phyloP scores from a whole-genome alignment of 305 asterid genomes.

The Salvia sclarea region DNA sequence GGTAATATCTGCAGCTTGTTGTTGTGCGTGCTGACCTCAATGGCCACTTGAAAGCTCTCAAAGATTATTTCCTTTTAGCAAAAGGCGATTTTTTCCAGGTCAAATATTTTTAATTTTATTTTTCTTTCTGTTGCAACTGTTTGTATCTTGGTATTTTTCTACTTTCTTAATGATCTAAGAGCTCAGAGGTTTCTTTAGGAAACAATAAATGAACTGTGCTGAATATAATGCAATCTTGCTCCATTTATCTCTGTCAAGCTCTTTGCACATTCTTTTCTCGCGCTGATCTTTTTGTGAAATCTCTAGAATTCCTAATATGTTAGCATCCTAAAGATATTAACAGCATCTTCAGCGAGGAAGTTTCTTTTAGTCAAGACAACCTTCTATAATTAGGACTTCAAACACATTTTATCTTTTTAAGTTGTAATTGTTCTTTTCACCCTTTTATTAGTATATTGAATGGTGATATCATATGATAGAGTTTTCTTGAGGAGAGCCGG shows the following conservation, averaged over 20 bases:
- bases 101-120: slow-evolving; percentile 15
- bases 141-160: slow-evolving; percentile 17
- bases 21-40: slow-evolving; percentile 97
- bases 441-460: slow-evolving; percentile 27
- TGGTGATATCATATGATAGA: slow-evolving; percentile 51
- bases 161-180: slow-evolving; percentile 15
- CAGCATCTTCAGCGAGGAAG: slow-evolving; percentile 6
- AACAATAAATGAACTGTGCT: background rate
- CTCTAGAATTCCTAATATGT: background rate
- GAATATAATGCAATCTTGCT: slow-evolving; percentile 15
- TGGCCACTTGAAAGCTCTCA: slow-evolving; percentile 98
- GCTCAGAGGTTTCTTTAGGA: slow-evolving; percentile 8
- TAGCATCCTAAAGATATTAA: slow-evolving; percentile 4
- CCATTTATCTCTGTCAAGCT: slow-evolving; percentile 17
- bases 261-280: slow-evolving; percentile 17
- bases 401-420: background rate
- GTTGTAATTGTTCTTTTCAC: slow-evolving; percentile 27
- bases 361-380: slow-evolving; percentile 11
- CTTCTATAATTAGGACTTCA: slow-evolving; percentile 7
- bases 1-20: slow-evolving; percentile 72
- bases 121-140: slow-evolving; percentile 15
- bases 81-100: slow-evolving; percentile 99
- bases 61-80: slow-evolving; percentile 95
- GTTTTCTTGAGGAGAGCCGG: slow-evolving; percentile 99
- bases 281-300: slow-evolving; percentile 18